Base-by-base conservation (phyloP, 371 early-diverging fungal genomes). In the Thermomucor indicae-seudaticae region DNA sequence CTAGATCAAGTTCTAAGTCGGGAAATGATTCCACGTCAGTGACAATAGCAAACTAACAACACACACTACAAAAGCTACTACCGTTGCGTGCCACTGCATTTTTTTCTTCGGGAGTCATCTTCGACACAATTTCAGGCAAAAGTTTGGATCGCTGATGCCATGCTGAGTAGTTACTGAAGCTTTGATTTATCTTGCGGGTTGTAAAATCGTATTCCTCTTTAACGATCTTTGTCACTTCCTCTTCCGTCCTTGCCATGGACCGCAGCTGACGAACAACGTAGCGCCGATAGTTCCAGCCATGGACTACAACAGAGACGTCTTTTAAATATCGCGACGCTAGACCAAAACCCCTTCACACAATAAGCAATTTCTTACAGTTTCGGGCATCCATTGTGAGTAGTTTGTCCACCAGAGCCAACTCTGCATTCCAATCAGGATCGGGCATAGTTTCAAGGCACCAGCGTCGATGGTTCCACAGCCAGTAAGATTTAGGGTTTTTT, bases 91-190 rank as follows among this genome's bases (percentile, higher is more conserved):
- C 76, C 6, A 72, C 58, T 24, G 50, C 25, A 12, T 72, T 70
- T 40, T 45, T 63, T 39, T 75, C 78, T 28, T 78, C 66, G 6
- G 53, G 47, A 16, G 69, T 55, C 69, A 74, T 67, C 0, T 62
- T 45, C 7, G 55, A 29, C 1, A 87, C 79, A 24, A 86, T 65
- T 12, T 74, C 64, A 14, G 88, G 85, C 11, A 95, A 62, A 4
- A 94, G 64, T 47, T 90, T 92, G 49, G 87, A 86, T 28, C 98
- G 68, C 58, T 93, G 88, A 62, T 96, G 95, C 98, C 98, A 97
- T n/a, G 96, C 96, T 3, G 95, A 91, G 57, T 86, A 93, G 70
- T 97, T 97, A 27, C 93, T 90, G 63, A 94, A 95, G 64, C 86
- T 91, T 59, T 89, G 84, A 27, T 78, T 71, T 58, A 97, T 92